Evolutionary conservation across 1,284 basidiomycete species (phyloP), one percentile per base, ranked within the genome.

Genomic region (Apiotrichum veenhuisii): DNA sequence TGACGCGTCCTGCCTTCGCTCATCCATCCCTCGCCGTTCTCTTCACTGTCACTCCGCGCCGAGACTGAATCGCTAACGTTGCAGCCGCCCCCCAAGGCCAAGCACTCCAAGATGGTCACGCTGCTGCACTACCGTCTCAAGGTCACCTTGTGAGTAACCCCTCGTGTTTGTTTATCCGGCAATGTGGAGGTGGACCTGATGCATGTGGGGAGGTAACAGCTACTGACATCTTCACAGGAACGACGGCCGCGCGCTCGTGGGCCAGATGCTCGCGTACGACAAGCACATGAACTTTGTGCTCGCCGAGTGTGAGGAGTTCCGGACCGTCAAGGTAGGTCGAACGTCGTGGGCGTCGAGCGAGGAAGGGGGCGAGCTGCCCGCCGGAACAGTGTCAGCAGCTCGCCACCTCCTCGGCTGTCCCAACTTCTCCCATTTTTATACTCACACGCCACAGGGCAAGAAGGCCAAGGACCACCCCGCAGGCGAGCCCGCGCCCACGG

Each of bases 281-380:
- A 88, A 90, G 71, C 96, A 98, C 80, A 98, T 98, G 95, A 99
- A 99, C 80, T 83, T 99, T 67, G 96, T 99, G 50, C 81, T 99
- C 54, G 92, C 94, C 15, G 95, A 98, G 67, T 96, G 93, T 74
- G 93, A 96, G 79, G 95, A 96, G 77, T 96, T 96, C 74, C 80
- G 93, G 70, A 86, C 88, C 62, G 85, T 96, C 46, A 85, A 78
- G 71, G 75, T 77, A 44, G 42, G 73, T 61, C n/a, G n/a, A n/a
- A n/a, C n/a, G n/a, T n/a, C n/a, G n/a, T n/a, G n/a, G n/a, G n/a
- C n/a, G n/a, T n/a, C n/a, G n/a, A n/a, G n/a, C n/a, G n/a, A n/a
- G n/a, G n/a, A n/a, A n/a, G n/a, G n/a, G n/a, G n/a, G n/a, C n/a
- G n/a, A n/a, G n/a, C n/a, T n/a, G n/a, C n/a, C n/a, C n/a, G n/a